Base-by-base conservation (phyloP, 805 yeast species). In the Yamadazyma nakazawae region DNA sequence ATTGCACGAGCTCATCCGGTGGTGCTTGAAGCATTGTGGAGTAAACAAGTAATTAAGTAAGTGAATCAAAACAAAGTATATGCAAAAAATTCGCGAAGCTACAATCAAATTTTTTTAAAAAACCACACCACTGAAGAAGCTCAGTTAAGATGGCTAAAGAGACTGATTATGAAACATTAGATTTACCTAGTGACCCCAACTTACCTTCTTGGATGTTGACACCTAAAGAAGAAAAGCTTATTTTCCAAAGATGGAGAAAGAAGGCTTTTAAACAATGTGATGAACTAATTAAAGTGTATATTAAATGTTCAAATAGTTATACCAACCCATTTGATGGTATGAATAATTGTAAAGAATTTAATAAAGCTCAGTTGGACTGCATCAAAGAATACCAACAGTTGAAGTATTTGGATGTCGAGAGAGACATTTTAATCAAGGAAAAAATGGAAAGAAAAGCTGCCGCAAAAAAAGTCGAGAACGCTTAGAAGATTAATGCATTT, bases 181-280 rank as follows among this genome's bases (percentile, higher is more conserved):
- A 68, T 25, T 63, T 71, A 43, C 72, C 68, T 28, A 60, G 70
- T 5, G 68, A 72, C 54, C 76, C 76, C 30, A 66, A 64, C 52
- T 66, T 86, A 24, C 95, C 95, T 1, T 69, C 78, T 11, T 87
- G 95, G 95, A 78, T 85, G 52, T 68, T 87, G 18, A 78, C 88
- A 0, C 92, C 94, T 12, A 76, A 75, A 52, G 94, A 87, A 60
- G 95, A 87, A 59, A 82, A 81, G 63, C 78, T 81, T 48, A 82
- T 85, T 31, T 80, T 86, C 57, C 81, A 78, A 54, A 78, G 86
- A 56, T 81, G 91, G 83, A 80, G 85, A 61, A 75, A 70, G 48
- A 72, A 73, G 57, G 79, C 92, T 0, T 85, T 85, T 70, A 74
- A 78, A 38, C 62, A 67, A 47, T 87, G 95, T 61, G 88, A 82